phyloP scores from a whole-genome alignment of 2,329 filamentous ascomycete genomes.

The Neopestalotiopsis rosae region DNA sequence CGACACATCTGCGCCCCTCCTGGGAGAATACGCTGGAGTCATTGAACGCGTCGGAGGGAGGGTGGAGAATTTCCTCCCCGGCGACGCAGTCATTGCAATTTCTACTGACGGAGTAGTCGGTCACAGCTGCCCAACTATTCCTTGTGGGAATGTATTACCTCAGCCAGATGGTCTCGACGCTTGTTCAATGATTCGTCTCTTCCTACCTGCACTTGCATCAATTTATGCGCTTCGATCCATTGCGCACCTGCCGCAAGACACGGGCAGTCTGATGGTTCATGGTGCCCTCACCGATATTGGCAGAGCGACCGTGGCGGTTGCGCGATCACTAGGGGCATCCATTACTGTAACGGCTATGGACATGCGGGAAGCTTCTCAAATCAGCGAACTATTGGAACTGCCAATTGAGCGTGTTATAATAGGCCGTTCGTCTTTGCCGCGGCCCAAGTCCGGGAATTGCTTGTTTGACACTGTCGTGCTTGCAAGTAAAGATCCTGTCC shows the following conservation, averaged over 20 bases:
- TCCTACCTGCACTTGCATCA: neutral
- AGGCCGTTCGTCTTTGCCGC: neutral
- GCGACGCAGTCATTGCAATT: slow-evolving; percentile 18
- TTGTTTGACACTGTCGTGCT: slow-evolving; percentile 21
- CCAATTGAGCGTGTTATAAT: neutral
- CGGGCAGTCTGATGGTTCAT: slow-evolving; percentile 19
- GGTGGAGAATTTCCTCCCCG: neutral
- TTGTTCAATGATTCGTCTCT: neutral
- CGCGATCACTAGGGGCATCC: slow-evolving; percentile 16
- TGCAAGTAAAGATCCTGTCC: slow-evolving; percentile 15
- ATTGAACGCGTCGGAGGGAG: slow-evolving; percentile 10
- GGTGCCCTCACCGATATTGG: slow-evolving; percentile 21
- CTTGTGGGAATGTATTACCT: neutral
- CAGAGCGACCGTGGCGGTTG: slow-evolving; percentile 19
- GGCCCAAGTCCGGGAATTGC: neutral
- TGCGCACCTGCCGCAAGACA: neutral
- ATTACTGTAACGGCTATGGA: slow-evolving; percentile 19
- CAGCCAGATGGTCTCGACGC: neutral
- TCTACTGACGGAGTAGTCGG: neutral
- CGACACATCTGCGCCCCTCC: neutral
- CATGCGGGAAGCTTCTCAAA: slow-evolving; percentile 1
- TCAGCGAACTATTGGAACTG: slow-evolving; percentile 14
- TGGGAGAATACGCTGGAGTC: slow-evolving; percentile 15
- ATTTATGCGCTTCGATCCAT: slow-evolving; percentile 17
- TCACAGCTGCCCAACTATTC: slow-evolving; percentile 1